These are phyloP conservation scores for Boletus bicolor DNA, from an alignment of 768 basidiomycete species.

Conservation along the genomic window DNA sequence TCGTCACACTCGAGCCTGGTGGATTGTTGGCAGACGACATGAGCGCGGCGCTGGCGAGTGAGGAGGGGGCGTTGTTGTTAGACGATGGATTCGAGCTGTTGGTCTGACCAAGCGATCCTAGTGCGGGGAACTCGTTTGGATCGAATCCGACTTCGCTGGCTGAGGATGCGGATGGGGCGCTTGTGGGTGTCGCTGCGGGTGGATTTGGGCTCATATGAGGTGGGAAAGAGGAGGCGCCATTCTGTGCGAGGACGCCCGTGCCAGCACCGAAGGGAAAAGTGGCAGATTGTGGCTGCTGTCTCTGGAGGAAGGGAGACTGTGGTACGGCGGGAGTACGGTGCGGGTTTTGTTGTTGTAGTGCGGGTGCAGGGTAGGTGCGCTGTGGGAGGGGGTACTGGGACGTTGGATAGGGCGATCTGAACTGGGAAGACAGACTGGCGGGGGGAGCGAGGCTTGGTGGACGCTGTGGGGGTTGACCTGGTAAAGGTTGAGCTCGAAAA, in stretches of 20 bases:
- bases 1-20: slow-evolving; percentile 43
- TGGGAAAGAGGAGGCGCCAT: slow-evolving; percentile 51
- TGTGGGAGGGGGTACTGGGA: slow-evolving; percentile 33
- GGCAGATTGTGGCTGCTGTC: slow-evolving; percentile 44
- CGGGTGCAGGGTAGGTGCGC: slow-evolving; percentile 36
- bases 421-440: slow-evolving; percentile 59
- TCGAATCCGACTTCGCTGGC: slow-evolving; percentile 76
- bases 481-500: slow-evolving; percentile 18
- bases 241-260: slow-evolving; percentile 49
- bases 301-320: slow-evolving; percentile 63
- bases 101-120: slow-evolving; percentile 60
- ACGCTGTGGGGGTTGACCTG: slow-evolving; percentile 80
- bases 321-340: slow-evolving; percentile 59
- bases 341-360: slow-evolving; percentile 51
- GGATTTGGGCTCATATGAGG: slow-evolving; percentile 56
- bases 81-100: slow-evolving; percentile 37
- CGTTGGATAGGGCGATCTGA: slow-evolving; percentile 50
- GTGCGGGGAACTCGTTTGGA: slow-evolving; percentile 85
- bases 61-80: slow-evolving; percentile 30
- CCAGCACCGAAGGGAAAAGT: slow-evolving; percentile 57
- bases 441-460: slow-evolving; percentile 72
- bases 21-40: slow-evolving; percentile 30
- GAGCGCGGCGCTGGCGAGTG: slow-evolving; percentile 22
- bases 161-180: slow-evolving; percentile 60
- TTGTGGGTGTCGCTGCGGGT: slow-evolving; percentile 36